Percentiles rank a stretch among this genome's conserved stretches.
Evolutionary conservation across 2,329 filamentous ascomycete genomes (phyloP).

Genomic region (Mycocentrospora acerina): DNA sequence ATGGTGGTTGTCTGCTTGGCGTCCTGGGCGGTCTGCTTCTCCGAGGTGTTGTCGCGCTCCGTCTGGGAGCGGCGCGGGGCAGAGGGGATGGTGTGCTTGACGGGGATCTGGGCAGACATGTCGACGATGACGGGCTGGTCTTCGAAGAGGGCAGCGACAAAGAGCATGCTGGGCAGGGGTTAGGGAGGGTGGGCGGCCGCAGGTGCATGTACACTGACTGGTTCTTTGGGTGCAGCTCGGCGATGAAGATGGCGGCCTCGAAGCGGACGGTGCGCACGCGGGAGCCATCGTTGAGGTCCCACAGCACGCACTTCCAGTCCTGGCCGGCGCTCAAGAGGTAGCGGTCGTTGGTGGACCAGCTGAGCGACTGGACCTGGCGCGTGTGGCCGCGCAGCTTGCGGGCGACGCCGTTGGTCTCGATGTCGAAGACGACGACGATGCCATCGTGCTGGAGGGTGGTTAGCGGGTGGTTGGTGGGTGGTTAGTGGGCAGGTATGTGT

Average conservation of each 20-base stretch:
- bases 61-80: constrained; percentile 72
- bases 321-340: constrained; percentile 92
- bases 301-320: constrained; percentile 94
- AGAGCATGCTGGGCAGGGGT: constrained; percentile 62
- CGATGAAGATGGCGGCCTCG: constrained; percentile 90
- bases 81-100: constrained; percentile 78
- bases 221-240: constrained; percentile 88
- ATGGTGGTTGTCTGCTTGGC: constrained; percentile 94
- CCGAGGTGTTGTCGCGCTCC: constrained; percentile 70
- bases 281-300: constrained; percentile 78
- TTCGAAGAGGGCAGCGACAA: constrained; percentile 91
- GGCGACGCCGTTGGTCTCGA: constrained; percentile 95
- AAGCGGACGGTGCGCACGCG: constrained; percentile 84
- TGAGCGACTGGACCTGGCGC: constrained; percentile 88
- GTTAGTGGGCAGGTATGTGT: neutral
- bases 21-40: constrained; percentile 88
- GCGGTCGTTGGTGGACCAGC: constrained; percentile 89
- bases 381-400: constrained; percentile 92
- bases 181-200: constrained; percentile 1
- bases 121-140: constrained; percentile 89
- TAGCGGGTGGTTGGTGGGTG: too few relatives aligned
- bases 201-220: constrained; percentile 59
- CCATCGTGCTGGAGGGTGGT: constrained; percentile 65
- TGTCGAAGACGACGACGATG: constrained; percentile 92
- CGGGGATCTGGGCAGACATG: constrained; percentile 66